phyloP scores from a whole-genome alignment of 805 yeast species.

The Lipomyces japonicus region DNA sequence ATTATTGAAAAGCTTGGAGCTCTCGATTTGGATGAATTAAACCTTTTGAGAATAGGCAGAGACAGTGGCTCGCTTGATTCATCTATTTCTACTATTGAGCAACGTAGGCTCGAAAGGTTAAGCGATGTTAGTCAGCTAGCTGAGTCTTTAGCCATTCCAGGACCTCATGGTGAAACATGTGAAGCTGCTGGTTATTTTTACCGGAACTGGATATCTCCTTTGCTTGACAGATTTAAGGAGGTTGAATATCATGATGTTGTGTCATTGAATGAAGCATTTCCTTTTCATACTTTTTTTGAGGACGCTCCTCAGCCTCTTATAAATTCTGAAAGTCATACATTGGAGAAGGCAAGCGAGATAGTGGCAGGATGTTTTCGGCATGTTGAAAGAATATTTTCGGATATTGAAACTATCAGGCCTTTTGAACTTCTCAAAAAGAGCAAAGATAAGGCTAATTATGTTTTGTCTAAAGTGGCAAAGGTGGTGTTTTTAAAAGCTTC shows the following conservation, averaged over 20 bases:
- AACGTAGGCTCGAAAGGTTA: no score
- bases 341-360: constrained; percentile 19
- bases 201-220: constrained; percentile 30
- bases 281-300: constrained; percentile 25
- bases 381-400: constrained; percentile 32
- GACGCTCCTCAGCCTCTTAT: constrained; percentile 28
- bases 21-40: constrained; percentile 31
- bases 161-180: constrained; percentile 41
- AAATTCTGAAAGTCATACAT: constrained; percentile 11
- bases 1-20: constrained; percentile 30
- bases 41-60: constrained; percentile 33
- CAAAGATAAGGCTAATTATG: constrained; percentile 29
- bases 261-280: constrained; percentile 12
- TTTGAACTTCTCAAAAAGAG: constrained; percentile 29
- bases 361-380: constrained; percentile 27
- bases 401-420: constrained; percentile 34
- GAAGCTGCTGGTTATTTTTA: constrained; percentile 40
- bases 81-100: no score
- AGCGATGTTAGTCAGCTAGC: constrained; percentile 38
- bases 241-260: constrained; percentile 3
- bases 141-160: constrained; percentile 34
- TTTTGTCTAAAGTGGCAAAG: constrained; percentile 33
- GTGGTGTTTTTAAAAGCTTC: constrained; percentile 36
- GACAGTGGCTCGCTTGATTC: no score
- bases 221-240: constrained; percentile 27